Evolutionary conservation across 148 eudicot species (phyloP).

Genomic region (Rhododendron ovatum): DNA sequence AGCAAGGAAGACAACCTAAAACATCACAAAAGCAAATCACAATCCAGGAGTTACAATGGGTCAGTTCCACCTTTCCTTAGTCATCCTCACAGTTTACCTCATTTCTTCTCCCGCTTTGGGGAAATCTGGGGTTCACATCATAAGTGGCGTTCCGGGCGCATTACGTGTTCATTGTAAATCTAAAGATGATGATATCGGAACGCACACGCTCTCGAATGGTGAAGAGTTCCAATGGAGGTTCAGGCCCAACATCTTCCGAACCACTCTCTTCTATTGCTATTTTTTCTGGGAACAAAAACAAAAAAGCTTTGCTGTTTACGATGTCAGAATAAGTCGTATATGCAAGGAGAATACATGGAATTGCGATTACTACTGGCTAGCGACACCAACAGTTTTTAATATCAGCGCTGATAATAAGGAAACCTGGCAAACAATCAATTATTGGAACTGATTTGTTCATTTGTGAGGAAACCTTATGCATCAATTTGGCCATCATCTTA

Average conservation of each 20-base stretch:
- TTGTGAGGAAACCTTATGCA: neutral
- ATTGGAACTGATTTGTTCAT: neutral
- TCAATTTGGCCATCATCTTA: neutral
- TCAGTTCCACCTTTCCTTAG: neutral
- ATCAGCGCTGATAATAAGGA: neutral
- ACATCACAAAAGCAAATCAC: neutral
- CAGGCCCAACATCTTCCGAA: neutral
- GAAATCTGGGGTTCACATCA: neutral
- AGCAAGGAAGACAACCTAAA: neutral
- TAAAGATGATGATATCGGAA: neutral
- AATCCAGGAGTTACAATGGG: neutral
- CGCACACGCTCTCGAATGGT: neutral
- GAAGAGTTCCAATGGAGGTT: neutral
- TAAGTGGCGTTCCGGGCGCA: neutral
- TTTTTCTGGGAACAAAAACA: neutral
- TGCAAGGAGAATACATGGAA: neutral
- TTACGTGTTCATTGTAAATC: neutral
- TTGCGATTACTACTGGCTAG: neutral
- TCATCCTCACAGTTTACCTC: neutral
- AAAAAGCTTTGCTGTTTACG: neutral
- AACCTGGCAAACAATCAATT: neutral
- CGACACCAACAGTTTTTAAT: neutral
- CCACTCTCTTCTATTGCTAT: neutral
- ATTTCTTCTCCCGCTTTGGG: neutral
- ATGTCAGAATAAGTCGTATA: neutral